Conservation (phyloP, 305 asterid genomes). For the Solanum hybrid region DNA sequence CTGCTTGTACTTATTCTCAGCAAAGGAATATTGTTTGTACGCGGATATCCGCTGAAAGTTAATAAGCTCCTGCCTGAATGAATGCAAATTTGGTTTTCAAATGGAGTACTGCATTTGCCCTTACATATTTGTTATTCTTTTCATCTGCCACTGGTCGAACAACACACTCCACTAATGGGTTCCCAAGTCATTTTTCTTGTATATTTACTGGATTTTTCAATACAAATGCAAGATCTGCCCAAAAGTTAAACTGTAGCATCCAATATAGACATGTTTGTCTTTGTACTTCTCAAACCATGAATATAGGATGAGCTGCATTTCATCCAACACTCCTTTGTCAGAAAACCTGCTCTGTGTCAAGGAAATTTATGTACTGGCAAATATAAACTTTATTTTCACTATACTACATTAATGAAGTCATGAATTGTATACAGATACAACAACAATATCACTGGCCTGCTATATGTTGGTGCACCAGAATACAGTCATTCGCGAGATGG, state of each 20-base stretch:
- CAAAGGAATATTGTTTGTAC: background rate
- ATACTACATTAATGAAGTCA: background rate
- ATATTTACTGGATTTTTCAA: no score
- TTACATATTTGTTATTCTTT: background rate
- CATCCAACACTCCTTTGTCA: constrained; percentile 68
- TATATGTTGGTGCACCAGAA: background rate
- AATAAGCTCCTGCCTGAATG: background rate
- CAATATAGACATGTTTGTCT: constrained; percentile 71
- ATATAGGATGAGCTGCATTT: constrained; percentile 89
- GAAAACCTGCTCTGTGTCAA: constrained; percentile 16
- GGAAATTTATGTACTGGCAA: background rate
- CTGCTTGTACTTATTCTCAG: background rate
- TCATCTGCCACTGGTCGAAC: no score
- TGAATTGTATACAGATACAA: background rate
- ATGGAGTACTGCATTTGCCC: background rate
- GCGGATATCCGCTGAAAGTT: background rate
- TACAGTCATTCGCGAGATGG: background rate
- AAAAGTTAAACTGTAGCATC: constrained; percentile 21
- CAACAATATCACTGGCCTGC: background rate
- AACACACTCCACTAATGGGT: background rate
- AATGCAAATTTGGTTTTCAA: background rate
- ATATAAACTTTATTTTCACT: background rate
- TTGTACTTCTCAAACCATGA: constrained; percentile 72
- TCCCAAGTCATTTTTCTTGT: background rate
- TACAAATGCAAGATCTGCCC: background rate